Percentiles rank a stretch among this genome's conserved stretches.
phyloP scores from a whole-genome alignment of 2,329 filamentous ascomycete genomes.

The Dendryphion nanum region DNA sequence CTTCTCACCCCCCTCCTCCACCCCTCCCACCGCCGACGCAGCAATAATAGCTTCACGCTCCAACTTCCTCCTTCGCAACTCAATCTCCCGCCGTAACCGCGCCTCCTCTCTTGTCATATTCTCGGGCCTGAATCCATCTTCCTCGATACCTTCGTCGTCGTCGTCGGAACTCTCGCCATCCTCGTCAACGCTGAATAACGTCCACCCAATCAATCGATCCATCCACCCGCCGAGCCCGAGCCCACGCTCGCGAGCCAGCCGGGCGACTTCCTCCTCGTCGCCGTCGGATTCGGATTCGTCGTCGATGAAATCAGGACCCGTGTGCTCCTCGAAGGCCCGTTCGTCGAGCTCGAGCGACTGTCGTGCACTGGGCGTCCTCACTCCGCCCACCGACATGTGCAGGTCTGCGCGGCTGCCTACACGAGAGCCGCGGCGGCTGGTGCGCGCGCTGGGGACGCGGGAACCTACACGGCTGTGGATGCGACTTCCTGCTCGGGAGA shows the following conservation, averaged over 20 bases:
- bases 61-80: conserved; percentile 35
- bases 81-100: conserved; percentile 35
- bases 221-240: conserved; percentile 58
- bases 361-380: conserved; percentile 16
- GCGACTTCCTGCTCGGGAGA: conserved; percentile 34
- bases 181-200: conserved; percentile 54
- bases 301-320: conserved; percentile 53
- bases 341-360: conserved; percentile 28
- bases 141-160: conserved; percentile 22
- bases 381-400: conserved; percentile 27
- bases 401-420: conserved; percentile 39
- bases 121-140: conserved; percentile 24
- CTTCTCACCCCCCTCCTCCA: conserved; percentile 22
- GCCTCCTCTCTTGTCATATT: conserved; percentile 39
- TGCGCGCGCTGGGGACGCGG: conserved; percentile 39
- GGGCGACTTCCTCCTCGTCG: conserved; percentile 55
- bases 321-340: conserved; percentile 16
- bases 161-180: conserved; percentile 42
- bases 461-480: conserved; percentile 38
- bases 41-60: conserved; percentile 37
- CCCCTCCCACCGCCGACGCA: conserved; percentile 37
- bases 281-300: conserved; percentile 41
- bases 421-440: conserved; percentile 31
- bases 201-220: conserved; percentile 58
- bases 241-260: conserved; percentile 50